A percentile compares a stretch with the other conserved stretches of the same genome.
Evolutionary conservation across 495 filamentous ascomycete genomes (phyloP).

Genomic region (Xylaria curta): DNA sequence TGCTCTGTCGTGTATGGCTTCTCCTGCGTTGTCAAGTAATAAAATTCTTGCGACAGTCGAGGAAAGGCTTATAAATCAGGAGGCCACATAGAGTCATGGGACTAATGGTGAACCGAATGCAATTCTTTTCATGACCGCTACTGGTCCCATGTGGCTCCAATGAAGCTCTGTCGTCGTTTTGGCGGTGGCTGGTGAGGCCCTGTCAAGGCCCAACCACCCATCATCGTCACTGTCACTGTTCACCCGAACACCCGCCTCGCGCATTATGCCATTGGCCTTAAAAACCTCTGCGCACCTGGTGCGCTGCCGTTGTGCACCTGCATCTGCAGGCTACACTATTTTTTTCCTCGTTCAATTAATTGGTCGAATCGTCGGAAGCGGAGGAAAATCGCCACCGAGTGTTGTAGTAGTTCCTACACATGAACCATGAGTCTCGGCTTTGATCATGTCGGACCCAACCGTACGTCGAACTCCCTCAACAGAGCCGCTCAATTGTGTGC

Average conservation of each 20-base stretch:
- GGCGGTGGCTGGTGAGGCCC: conserved; percentile 25
- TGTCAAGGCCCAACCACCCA: conserved; percentile 27
- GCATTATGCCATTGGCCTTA: conserved; percentile 28
- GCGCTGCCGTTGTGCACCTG: conserved; percentile 18
- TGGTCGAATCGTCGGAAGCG: conserved; percentile 12
- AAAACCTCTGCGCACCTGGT: conserved; percentile 25
- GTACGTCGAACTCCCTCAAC: conserved; percentile 32
- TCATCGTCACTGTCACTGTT: conserved; percentile 22
- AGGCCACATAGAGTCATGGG: not conserved
- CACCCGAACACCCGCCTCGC: conserved; percentile 28
- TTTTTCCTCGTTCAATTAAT: conserved; percentile 4
- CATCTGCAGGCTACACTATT: conserved; percentile 12
- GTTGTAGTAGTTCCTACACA: conserved; percentile 7
- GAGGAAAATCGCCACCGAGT: conserved; percentile 9
- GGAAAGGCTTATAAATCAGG: not conserved
- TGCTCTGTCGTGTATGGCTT: not conserved
- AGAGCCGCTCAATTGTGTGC: not conserved
- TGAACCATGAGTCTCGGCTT: conserved; percentile 32
- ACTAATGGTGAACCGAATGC: not conserved
- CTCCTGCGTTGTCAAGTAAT: not conserved
- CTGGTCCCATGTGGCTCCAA: not conserved
- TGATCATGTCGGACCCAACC: conserved; percentile 39
- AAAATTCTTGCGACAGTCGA: not conserved
- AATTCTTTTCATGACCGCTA: not conserved
- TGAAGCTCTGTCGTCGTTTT: not conserved